Conservation (phyloP, 2,329 filamentous ascomycete genomes). For the Cladophialophora chaetospira region DNA sequence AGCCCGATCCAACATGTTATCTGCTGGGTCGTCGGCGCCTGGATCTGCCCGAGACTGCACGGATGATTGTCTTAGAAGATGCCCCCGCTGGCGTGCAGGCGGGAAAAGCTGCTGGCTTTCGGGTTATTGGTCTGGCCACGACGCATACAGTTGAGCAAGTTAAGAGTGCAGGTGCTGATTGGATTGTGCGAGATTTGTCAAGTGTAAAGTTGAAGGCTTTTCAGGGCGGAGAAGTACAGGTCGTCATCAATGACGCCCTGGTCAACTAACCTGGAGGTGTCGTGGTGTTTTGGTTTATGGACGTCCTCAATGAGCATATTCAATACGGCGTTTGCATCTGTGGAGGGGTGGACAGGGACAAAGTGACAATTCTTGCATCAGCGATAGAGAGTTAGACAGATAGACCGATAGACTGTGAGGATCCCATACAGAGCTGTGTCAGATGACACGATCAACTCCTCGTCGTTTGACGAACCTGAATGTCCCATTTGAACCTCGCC, state of each 20-base stretch:
- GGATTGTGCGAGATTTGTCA: slow-evolving; percentile 77
- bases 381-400: too few species aligned
- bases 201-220: slow-evolving; percentile 63
- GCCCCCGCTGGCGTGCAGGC: slow-evolving; percentile 81
- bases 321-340: slow-evolving; percentile 17
- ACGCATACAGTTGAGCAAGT: slow-evolving; percentile 77
- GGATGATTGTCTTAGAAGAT: slow-evolving; percentile 81
- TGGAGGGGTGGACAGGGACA: background rate
- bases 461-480: too few species aligned
- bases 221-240: slow-evolving; percentile 20
- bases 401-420: too few species aligned
- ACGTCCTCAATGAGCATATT: slow-evolving; percentile 6
- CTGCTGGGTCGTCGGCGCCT: slow-evolving; percentile 66
- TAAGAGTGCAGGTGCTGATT: slow-evolving; percentile 76
- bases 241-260: slow-evolving; percentile 30
- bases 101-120: slow-evolving; percentile 83
- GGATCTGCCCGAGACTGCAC: slow-evolving; percentile 48
- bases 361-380: background rate
- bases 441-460: too few species aligned
- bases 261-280: slow-evolving; percentile 10
- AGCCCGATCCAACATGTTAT: slow-evolving; percentile 77
- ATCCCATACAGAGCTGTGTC: too few species aligned
- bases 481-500: too few species aligned
- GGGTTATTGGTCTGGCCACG: slow-evolving; percentile 80
- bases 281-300: background rate